Evolutionary conservation across 2,329 filamentous ascomycete species (phyloP).

Genomic region (Penicillium digitatum): DNA sequence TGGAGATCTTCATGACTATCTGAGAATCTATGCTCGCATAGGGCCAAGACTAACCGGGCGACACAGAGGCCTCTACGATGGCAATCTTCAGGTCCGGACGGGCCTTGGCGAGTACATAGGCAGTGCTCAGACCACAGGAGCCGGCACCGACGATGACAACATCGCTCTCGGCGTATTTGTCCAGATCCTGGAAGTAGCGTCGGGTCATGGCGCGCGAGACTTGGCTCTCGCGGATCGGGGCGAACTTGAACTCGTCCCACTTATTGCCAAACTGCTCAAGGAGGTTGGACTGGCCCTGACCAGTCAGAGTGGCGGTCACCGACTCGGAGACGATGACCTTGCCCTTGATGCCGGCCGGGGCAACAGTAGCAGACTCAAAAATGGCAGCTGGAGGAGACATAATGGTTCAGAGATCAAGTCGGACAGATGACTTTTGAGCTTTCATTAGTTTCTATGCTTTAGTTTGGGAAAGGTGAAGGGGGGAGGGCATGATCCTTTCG

Average conservation of each 20-base stretch:
- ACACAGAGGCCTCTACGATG: constrained; percentile 82
- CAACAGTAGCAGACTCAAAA: constrained; percentile 47
- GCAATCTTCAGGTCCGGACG: constrained; percentile 89
- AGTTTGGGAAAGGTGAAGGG: constrained; percentile 38
- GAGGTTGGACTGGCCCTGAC: constrained; percentile 50
- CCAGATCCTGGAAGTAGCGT: constrained; percentile 86
- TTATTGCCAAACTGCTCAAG: constrained; percentile 66
- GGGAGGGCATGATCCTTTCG: constrained; percentile 95
- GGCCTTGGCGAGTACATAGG: constrained; percentile 76
- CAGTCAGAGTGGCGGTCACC: constrained; percentile 33
- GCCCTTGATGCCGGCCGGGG: constrained; percentile 38
- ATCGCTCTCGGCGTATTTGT: constrained; percentile 86
- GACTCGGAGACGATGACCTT: constrained; percentile 48
- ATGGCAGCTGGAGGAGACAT: constrained; percentile 79
- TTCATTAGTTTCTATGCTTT: constrained; percentile 42
- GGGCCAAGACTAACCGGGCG: constrained; percentile 53
- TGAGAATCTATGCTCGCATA: too few species aligned
- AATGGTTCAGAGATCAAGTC: constrained; percentile 40
- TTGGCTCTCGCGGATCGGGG: constrained; percentile 84
- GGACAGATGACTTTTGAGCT: constrained; percentile 19
- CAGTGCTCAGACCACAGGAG: constrained; percentile 78
- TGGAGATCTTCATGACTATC: background rate
- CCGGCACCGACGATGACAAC: constrained; percentile 91
- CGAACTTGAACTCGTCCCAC: constrained; percentile 79
- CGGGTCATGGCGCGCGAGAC: constrained; percentile 91